Percentiles rank a stretch among this genome's conserved stretches.
Conservation (phyloP, 805 yeast species). For the Saccharomyces cerevisiae region DNA sequence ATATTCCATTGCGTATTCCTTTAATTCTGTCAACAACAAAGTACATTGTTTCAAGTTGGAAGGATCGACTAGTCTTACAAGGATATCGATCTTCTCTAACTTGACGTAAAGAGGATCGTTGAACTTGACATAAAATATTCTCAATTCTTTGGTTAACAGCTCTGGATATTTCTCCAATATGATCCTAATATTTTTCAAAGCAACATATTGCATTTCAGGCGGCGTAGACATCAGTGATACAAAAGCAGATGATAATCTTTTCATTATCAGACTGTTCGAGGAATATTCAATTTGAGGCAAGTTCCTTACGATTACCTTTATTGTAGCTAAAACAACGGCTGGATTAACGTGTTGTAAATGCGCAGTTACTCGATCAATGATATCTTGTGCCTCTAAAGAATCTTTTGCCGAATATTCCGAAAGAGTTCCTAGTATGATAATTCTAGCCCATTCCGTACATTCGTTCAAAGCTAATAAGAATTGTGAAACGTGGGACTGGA, state of each 20-base stretch:
- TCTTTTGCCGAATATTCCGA: slow-evolving; percentile 57
- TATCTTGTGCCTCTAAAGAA: slow-evolving; percentile 65
- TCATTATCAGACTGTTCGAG: slow-evolving; percentile 34
- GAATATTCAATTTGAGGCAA: slow-evolving; percentile 37
- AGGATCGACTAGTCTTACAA: slow-evolving; percentile 60
- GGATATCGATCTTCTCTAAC: slow-evolving; percentile 66
- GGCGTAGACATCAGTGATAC: slow-evolving; percentile 82
- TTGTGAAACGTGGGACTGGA: slow-evolving; percentile 42
- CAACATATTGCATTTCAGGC: slow-evolving; percentile 92
- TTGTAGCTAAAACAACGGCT: slow-evolving; percentile 79
- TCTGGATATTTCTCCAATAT: slow-evolving; percentile 83
- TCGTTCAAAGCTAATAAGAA: slow-evolving; percentile 82
- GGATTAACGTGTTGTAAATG: slow-evolving; percentile 97
- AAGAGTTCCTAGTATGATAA: slow-evolving; percentile 75
- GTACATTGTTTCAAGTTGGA: slow-evolving; percentile 40
- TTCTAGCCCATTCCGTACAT: slow-evolving; percentile 98
- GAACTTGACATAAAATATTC: slow-evolving; percentile 85
- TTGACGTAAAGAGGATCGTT: slow-evolving; percentile 75
- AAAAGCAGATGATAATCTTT: slow-evolving; percentile 74
- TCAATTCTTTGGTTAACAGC: slow-evolving; percentile 65
- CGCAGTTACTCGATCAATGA: slow-evolving; percentile 83
- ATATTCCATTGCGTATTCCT: slow-evolving; percentile 77
- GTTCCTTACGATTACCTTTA: slow-evolving; percentile 72
- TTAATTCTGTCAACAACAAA: slow-evolving; percentile 56
- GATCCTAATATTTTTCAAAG: slow-evolving; percentile 82